Evolutionary conservation across 257 asterid species (phyloP).

Genomic region (Primulina eburnea): DNA sequence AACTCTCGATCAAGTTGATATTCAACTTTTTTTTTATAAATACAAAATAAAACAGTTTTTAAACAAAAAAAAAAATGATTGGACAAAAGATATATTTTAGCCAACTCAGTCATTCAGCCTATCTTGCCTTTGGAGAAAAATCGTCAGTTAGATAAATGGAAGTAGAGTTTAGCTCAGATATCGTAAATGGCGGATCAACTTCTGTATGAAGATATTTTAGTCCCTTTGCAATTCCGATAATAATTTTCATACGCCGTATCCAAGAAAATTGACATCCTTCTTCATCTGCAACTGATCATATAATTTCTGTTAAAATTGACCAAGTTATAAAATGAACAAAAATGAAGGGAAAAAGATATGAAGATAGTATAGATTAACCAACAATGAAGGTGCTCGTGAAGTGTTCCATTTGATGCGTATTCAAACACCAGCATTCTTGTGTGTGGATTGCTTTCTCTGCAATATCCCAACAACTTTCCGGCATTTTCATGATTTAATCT

Average conservation of each 20-base stretch:
- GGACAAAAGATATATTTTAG: not conserved
- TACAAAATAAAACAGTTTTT: too few species aligned
- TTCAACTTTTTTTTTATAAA: not conserved
- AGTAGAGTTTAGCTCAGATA: slow-evolving; percentile 62
- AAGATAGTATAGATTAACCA: slow-evolving; percentile 24
- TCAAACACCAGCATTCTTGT: slow-evolving; percentile 90
- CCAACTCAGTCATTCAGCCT: slow-evolving; percentile 13
- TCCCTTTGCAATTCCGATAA: slow-evolving; percentile 74
- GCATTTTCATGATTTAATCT: slow-evolving; percentile 76
- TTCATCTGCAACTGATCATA: slow-evolving; percentile 50
- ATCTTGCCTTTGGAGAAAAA: slow-evolving; percentile 84
- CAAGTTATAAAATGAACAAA: slow-evolving; percentile 4
- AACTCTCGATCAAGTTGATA: slow-evolving; percentile 7
- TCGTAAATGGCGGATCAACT: slow-evolving; percentile 61
- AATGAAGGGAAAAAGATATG: not conserved
- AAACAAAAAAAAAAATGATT: too few species aligned
- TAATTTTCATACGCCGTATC: slow-evolving; percentile 72
- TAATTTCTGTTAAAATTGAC: slow-evolving; percentile 22
- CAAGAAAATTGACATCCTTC: slow-evolving; percentile 87
- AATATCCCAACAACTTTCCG: slow-evolving; percentile 74
- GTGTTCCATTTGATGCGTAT: slow-evolving; percentile 90
- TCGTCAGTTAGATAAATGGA: slow-evolving; percentile 84
- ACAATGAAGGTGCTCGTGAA: slow-evolving; percentile 89
- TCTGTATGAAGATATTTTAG: slow-evolving; percentile 71
- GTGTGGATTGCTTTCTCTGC: slow-evolving; percentile 70